Base-by-base conservation (phyloP, 1,139 yeast species). In the Debaryomyces udenii region DNA sequence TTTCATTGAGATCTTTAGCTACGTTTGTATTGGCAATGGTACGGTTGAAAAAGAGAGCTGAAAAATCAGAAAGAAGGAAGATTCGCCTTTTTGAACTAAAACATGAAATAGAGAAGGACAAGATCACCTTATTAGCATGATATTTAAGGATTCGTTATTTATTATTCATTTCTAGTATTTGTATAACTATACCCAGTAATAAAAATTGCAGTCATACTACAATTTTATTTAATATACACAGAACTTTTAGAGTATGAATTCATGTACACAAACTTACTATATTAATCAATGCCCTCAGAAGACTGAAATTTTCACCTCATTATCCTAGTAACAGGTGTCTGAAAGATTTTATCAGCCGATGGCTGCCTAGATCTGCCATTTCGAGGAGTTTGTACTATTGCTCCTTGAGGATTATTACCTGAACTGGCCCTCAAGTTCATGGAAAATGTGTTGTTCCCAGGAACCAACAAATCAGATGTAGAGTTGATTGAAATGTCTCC, bases 11-110 rank as follows among this genome's bases (percentile, higher is more conserved):
- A 38, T 53, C 50, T 16, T 49, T 75, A 31, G 81, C 84, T 4
- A 66, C 69, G 43, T 68, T 75, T 46, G 87, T 83, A 4, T 59
- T 83, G 46, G 85, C 87, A 1, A 64, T 70, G 27, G 75, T 83
- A 6, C 63, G 82, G 41, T 66, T 84, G 18, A 71, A 65, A 49
- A 72, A 66, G 33, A 57, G 81, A 42, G 49, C 52, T 5, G 59
- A 63, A 38, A 61, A 54, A 43, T 56, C 66, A 3, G 56, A 56
- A 31, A 51, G 45, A 36, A 55, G 74, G 28, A 58, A 52, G 30
- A 22, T 41, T 17, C 59, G 54, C 42, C 48, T 68, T 31, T 41
- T 47, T 20, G 66, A 61, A 37, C 51, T 68, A 39, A 60, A 60
- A 37, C 43, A 51, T 29, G 67, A 62, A n/a, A 62, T 64, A 22